These are phyloP conservation scores for Irpex sp. DNA, from an alignment of 1,284 basidiomycete species.

Conservation along the genomic window DNA sequence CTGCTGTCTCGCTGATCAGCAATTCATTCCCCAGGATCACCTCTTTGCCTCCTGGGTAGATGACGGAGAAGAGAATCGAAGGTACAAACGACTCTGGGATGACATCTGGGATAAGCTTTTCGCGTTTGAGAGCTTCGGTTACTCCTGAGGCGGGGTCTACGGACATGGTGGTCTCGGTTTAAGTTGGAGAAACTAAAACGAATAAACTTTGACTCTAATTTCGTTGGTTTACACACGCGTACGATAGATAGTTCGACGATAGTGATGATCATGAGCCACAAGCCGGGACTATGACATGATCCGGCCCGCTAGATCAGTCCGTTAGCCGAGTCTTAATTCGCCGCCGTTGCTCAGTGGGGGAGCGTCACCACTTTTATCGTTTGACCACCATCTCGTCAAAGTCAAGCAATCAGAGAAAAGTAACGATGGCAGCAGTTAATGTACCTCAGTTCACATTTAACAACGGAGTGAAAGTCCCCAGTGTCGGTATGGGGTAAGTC, in stretches of 20 bases:
- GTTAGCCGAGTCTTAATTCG: too few relatives aligned
- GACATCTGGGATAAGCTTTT: slow-evolving; percentile 55
- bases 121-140: slow-evolving; percentile 33
- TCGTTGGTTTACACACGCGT: not conserved
- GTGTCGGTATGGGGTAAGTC: slow-evolving; percentile 17
- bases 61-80: slow-evolving; percentile 49
- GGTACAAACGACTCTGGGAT: slow-evolving; percentile 45
- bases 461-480: slow-evolving; percentile 15
- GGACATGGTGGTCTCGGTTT: slow-evolving; percentile 1
- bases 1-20: slow-evolving; percentile 40
- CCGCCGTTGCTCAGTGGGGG: too few relatives aligned
- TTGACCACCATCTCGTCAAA: not conserved
- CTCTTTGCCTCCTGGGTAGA: slow-evolving; percentile 47
- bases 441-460: slow-evolving; percentile 17
- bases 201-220: too few relatives aligned
- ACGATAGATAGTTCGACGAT: not conserved
- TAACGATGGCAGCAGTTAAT: not conserved
- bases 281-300: not conserved
- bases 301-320: not conserved
- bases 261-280: too few relatives aligned
- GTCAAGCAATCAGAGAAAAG: not conserved
- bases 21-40: slow-evolving; percentile 49
- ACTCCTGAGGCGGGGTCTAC: slow-evolving; percentile 41
- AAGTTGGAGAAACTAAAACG: not conserved
- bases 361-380: too few relatives aligned